Percentiles rank a stretch among this genome's conserved stretches.
These are phyloP conservation scores for Pseudocercospora cruenta DNA, from an alignment of 2,329 filamentous ascomycete species.

Conservation along the genomic window DNA sequence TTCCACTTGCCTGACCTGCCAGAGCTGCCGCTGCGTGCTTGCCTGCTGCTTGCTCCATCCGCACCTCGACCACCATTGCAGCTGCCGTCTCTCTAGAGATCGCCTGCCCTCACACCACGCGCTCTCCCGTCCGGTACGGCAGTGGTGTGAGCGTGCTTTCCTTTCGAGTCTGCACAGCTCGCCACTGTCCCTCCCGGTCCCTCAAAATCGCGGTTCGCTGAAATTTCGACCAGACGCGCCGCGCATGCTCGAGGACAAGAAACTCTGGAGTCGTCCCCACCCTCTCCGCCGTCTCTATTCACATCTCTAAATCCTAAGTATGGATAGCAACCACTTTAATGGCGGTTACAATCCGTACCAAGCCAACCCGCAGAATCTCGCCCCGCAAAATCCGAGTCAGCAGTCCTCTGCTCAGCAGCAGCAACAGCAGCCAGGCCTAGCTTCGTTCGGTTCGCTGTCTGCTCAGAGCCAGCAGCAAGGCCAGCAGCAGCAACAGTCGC, in stretches of 20 bases:
- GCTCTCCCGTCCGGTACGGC: background rate
- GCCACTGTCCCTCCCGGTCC: background rate
- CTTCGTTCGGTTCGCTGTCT: constrained; percentile 33
- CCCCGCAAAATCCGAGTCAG: constrained; percentile 22
- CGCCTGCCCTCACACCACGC: background rate
- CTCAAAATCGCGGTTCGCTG: background rate
- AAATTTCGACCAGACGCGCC: background rate
- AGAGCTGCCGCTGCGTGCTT: background rate
- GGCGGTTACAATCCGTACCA: constrained; percentile 34
- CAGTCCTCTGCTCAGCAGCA: constrained; percentile 21
- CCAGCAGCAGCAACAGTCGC: constrained; percentile 25
- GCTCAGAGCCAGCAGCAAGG: constrained; percentile 31
- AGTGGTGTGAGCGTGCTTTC: constrained; percentile 13
- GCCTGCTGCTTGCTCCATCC: background rate
- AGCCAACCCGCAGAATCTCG: constrained; percentile 14
- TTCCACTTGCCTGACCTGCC: background rate
- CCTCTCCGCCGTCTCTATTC: constrained; percentile 9
- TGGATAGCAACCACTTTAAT: constrained; percentile 22
- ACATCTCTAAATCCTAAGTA: constrained; percentile 11
- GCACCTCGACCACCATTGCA: background rate
- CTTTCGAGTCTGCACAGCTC: constrained; percentile 1
- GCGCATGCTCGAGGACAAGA: constrained; percentile 1
- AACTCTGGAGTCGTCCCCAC: constrained; percentile 17
- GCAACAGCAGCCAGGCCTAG: constrained; percentile 28
- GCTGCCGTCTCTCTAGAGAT: background rate